phyloP scores from a whole-genome alignment of 768 basidiomycete genomes.

The Pholiota microspora region DNA sequence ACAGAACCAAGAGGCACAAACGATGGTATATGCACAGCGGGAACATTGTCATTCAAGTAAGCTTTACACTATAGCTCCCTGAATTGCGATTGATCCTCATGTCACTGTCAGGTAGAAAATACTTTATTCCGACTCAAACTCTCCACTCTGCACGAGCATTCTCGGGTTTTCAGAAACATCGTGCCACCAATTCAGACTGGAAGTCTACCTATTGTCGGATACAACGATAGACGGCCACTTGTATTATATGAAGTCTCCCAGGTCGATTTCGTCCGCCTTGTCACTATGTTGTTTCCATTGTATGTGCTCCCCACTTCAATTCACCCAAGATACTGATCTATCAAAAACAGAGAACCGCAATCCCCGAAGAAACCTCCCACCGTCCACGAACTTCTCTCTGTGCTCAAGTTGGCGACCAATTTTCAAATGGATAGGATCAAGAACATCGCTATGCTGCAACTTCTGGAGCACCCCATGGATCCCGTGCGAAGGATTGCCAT shows the following conservation, averaged over 20 bases:
- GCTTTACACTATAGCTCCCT: neutral
- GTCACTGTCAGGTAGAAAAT: slow-evolving; percentile 45
- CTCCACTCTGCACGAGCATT: slow-evolving; percentile 39
- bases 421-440: slow-evolving; percentile 31
- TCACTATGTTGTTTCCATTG: slow-evolving; percentile 56
- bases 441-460: slow-evolving; percentile 24
- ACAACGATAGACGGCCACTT: slow-evolving; percentile 34
- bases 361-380: slow-evolving; percentile 20
- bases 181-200: slow-evolving; percentile 31
- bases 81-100: neutral
- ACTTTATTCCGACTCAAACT: slow-evolving; percentile 49
- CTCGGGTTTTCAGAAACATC: slow-evolving; percentile 26
- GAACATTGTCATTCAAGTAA: slow-evolving; percentile 30
- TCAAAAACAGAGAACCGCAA: slow-evolving; percentile 2
- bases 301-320: slow-evolving; percentile 22
- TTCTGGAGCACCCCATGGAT: slow-evolving; percentile 27
- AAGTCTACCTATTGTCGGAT: slow-evolving; percentile 20
- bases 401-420: slow-evolving; percentile 33
- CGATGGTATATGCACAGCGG: slow-evolving; percentile 29
- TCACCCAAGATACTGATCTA: neutral
- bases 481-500: slow-evolving; percentile 33
- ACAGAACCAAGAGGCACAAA: slow-evolving; percentile 22
- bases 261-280: slow-evolving; percentile 49
- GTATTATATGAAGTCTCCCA: slow-evolving; percentile 42
- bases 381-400: slow-evolving; percentile 28